These are phyloP conservation scores for Xylaria multiplex DNA, from an alignment of 2,329 filamentous ascomycete species.

Conservation along the genomic window DNA sequence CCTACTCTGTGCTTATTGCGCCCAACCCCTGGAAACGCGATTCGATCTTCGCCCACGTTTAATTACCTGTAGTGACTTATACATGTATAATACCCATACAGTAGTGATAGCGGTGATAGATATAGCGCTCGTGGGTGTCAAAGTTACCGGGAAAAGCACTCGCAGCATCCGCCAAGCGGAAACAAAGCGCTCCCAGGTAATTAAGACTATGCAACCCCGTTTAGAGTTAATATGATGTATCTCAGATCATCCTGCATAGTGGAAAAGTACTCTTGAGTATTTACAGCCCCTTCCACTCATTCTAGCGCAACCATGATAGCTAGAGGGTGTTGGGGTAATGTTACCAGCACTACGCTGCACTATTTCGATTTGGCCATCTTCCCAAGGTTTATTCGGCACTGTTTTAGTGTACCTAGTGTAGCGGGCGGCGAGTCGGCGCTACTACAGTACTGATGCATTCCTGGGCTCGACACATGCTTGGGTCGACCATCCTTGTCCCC, in stretches of 20 bases:
- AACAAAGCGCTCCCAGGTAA: not conserved
- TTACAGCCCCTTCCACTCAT: not conserved
- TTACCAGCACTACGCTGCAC: conserved; percentile 8
- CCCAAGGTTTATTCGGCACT: conserved; percentile 23
- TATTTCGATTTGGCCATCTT: conserved; percentile 11
- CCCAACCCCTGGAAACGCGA: conserved; percentile 8
- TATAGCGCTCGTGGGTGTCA: not conserved
- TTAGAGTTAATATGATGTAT: conserved; percentile 1
- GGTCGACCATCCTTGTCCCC: conserved; percentile 23
- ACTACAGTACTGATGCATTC: conserved; percentile 22
- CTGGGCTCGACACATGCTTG: conserved; percentile 31
- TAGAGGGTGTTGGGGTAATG: conserved; percentile 25
- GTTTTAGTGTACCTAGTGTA: conserved; percentile 15
- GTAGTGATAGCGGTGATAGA: not conserved
- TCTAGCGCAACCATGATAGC: conserved; percentile 11
- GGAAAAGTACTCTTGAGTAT: not conserved
- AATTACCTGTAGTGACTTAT: not conserved
- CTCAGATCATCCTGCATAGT: not conserved
- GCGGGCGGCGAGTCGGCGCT: conserved; percentile 32
- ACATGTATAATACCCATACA: not conserved
- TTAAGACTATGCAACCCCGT: not conserved
- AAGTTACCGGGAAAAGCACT: not conserved
- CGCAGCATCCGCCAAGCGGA: not conserved
- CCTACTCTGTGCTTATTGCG: not conserved
- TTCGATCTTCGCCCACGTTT: conserved; percentile 8